Conservation (phyloP, 1,284 basidiomycete species). For the Ganoderma boninense region DNA sequence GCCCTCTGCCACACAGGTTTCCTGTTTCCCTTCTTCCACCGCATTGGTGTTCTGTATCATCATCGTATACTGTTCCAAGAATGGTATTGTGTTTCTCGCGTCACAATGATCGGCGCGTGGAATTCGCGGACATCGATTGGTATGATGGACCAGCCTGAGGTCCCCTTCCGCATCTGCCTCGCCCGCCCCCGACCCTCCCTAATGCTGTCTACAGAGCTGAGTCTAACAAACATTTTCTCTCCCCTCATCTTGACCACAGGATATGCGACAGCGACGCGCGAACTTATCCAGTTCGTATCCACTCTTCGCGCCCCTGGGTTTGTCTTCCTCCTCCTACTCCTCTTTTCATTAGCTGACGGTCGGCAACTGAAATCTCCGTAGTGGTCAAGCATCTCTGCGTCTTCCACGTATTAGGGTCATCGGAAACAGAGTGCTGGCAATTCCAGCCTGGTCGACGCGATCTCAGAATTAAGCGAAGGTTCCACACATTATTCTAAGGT, state of each 20-base stretch:
- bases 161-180: not conserved
- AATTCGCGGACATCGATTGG: not conserved
- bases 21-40: not conserved
- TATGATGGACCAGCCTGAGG: not conserved
- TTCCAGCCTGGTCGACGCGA: conserved; percentile 53
- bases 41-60: not conserved
- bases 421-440: conserved; percentile 47
- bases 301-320: conserved; percentile 24
- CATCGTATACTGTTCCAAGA: not conserved
- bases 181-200: not conserved
- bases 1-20: not conserved
- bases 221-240: not conserved
- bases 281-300: conserved; percentile 17
- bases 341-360: not conserved
- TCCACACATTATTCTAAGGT: not conserved
- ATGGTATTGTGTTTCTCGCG: not conserved
- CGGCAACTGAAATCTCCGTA: conserved; percentile 4
- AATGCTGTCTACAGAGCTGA: not conserved
- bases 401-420: conserved; percentile 30
- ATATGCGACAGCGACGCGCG: conserved; percentile 13
- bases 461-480: conserved; percentile 53
- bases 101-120: not conserved
- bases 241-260: not conserved
- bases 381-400: conserved; percentile 6
- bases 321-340: not conserved